Conservation (phyloP, 2,329 filamentous ascomycete genomes). For the Cryphonectria parasitica region DNA sequence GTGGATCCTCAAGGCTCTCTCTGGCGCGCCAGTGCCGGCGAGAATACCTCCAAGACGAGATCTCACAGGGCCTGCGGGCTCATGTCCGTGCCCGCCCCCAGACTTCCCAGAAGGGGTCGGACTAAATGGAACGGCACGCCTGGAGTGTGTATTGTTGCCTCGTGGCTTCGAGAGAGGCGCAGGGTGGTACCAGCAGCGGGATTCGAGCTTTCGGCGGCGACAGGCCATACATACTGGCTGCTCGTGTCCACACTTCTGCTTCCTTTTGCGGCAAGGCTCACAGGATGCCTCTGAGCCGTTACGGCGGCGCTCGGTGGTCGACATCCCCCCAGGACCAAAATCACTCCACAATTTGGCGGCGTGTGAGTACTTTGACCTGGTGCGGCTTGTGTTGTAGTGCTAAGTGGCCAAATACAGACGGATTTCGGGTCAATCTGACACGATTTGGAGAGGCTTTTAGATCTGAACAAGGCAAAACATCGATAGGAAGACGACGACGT, state of each 20-base stretch:
- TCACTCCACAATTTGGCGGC: neutral
- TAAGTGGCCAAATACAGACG: neutral
- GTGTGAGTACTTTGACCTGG: neutral
- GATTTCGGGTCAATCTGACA: neutral
- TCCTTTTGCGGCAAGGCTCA: slow-evolving; percentile 13
- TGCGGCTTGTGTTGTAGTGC: neutral
- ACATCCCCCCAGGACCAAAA: neutral
- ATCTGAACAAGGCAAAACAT: neutral
- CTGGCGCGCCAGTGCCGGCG: neutral
- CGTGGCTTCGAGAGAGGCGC: slow-evolving; percentile 5
- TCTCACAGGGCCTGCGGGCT: neutral
- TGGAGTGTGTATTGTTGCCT: neutral
- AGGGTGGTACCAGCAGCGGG: slow-evolving; percentile 12
- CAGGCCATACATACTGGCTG: slow-evolving; percentile 7
- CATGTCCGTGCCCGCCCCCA: neutral
- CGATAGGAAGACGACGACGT: neutral
- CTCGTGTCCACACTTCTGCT: slow-evolving; percentile 10
- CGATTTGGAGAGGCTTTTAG: neutral
- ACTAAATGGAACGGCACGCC: neutral
- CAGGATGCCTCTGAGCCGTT: slow-evolving; percentile 11
- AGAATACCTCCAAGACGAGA: neutral
- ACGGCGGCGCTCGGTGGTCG: neutral
- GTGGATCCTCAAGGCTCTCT: neutral
- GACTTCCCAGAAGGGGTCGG: neutral
- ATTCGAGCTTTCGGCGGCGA: slow-evolving; percentile 6